Conservation (phyloP, 345 rosid genomes). For the Pugionium cornutum region DNA sequence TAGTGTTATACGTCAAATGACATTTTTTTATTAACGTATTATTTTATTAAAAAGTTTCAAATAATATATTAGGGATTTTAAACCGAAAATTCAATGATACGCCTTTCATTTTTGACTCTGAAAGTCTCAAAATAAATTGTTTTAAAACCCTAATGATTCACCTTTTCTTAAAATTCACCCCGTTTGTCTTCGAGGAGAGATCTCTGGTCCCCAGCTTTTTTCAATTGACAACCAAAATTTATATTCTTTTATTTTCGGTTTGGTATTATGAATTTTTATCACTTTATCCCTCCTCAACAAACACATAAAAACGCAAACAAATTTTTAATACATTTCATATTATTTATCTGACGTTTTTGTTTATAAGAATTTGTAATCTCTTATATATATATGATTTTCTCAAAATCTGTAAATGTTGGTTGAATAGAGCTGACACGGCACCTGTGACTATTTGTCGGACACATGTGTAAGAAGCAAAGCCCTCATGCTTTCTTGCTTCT, state of each 20-base stretch:
- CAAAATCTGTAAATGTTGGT: conserved; percentile 29
- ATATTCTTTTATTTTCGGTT: conserved; percentile 30
- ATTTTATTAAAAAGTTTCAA: too few relatives aligned
- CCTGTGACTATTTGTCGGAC: conserved; percentile 48
- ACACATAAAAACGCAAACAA: neutral
- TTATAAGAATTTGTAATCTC: neutral
- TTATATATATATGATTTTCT: neutral
- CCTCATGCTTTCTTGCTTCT: conserved; percentile 37
- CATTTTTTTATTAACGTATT: too few relatives aligned
- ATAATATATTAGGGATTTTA: too few relatives aligned
- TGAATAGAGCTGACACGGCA: conserved; percentile 33
- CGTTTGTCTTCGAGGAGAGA: conserved; percentile 39
- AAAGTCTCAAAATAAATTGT: conserved; percentile 48
- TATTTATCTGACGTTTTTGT: conserved; percentile 6
- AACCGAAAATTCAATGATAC: conserved; percentile 33
- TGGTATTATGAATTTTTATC: conserved; percentile 29
- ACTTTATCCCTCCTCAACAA: conserved; percentile 62
- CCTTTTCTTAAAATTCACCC: conserved; percentile 31
- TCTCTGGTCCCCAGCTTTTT: conserved; percentile 26
- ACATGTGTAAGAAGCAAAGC: conserved; percentile 41
- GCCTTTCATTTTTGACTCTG: conserved; percentile 47
- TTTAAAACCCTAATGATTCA: conserved; percentile 40
- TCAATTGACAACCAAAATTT: neutral
- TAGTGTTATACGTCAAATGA: too few relatives aligned
- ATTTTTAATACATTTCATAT: neutral